These are phyloP conservation scores for Aspergillus proliferans DNA, from an alignment of 2,329 filamentous ascomycete species.

Conservation along the genomic window DNA sequence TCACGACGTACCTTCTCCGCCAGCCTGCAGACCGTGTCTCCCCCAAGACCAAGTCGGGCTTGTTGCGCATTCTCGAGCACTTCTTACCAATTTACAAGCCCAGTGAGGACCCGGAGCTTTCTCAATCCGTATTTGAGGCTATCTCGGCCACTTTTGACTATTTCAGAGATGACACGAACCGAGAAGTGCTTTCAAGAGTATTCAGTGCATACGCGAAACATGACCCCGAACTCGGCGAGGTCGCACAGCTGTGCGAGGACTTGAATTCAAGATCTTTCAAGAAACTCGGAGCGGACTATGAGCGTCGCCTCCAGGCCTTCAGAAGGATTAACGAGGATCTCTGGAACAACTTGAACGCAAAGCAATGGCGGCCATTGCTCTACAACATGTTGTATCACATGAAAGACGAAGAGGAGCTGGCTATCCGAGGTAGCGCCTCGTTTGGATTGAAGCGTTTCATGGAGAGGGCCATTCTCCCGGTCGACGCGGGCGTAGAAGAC, in stretches of 20 bases:
- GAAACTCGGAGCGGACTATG: slow-evolving; percentile 80
- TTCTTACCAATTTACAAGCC: slow-evolving; percentile 65
- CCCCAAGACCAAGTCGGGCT: slow-evolving; percentile 72
- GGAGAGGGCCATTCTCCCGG: slow-evolving; percentile 50
- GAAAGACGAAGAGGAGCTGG: slow-evolving; percentile 78
- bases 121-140: slow-evolving; percentile 63
- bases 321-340: slow-evolving; percentile 60
- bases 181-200: slow-evolving; percentile 67
- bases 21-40: slow-evolving; percentile 80
- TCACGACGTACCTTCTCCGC: slow-evolving; percentile 72
- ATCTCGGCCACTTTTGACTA: slow-evolving; percentile 80
- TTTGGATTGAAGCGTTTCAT: slow-evolving; percentile 74
- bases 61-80: slow-evolving; percentile 73
- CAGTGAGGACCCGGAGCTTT: slow-evolving; percentile 52
- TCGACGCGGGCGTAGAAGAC: slow-evolving; percentile 36
- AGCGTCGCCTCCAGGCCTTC: slow-evolving; percentile 72
- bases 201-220: slow-evolving; percentile 63
- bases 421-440: slow-evolving; percentile 76
- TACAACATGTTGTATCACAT: slow-evolving; percentile 88
- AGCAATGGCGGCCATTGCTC: slow-evolving; percentile 80
- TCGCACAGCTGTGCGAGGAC: slow-evolving; percentile 66
- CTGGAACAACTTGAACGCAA: slow-evolving; percentile 55
- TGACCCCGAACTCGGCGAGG: slow-evolving; percentile 54
- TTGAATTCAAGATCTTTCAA: slow-evolving; percentile 72
- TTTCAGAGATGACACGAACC: slow-evolving; percentile 74